Percentiles rank a stretch among this genome's conserved stretches.
phyloP scores from a whole-genome alignment of 2,329 filamentous ascomycete genomes.

The Trichoderma guizhouense region DNA sequence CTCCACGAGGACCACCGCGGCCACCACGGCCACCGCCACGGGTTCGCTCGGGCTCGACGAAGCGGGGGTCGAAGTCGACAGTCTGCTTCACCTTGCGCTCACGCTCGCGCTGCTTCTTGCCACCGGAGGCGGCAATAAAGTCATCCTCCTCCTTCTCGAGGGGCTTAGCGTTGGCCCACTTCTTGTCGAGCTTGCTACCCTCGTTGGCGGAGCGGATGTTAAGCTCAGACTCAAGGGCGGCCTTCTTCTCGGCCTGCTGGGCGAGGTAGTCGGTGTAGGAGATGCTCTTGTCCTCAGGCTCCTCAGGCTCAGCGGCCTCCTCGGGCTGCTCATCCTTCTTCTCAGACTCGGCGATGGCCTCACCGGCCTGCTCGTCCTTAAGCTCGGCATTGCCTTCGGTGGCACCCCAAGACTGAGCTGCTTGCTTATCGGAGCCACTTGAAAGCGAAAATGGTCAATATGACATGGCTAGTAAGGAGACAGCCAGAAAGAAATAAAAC shows the following conservation, averaged over 20 bases:
- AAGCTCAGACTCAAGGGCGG: constrained; percentile 59
- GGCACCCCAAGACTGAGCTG: constrained; percentile 85
- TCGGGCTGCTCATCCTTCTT: constrained; percentile 65
- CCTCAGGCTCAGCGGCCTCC: constrained; percentile 43
- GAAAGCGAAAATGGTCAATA: constrained; percentile 25
- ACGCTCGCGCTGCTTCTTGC: constrained; percentile 81
- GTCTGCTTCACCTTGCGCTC: constrained; percentile 89
- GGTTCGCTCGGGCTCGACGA: constrained; percentile 64
- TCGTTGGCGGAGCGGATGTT: constrained; percentile 89
- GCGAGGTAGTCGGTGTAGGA: constrained; percentile 87
- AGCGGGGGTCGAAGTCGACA: constrained; percentile 84
- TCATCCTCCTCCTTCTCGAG: constrained; percentile 64
- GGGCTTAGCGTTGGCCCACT: constrained; percentile 83
- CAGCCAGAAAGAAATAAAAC: constrained; percentile 23
- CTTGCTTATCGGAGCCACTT: constrained; percentile 81
- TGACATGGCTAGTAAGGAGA: neutral
- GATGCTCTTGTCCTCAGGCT: constrained; percentile 79
- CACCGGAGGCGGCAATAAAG: constrained; percentile 70
- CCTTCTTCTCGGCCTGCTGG: constrained; percentile 69
- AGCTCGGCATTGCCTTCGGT: constrained; percentile 77
- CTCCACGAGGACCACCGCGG: constrained; percentile 54
- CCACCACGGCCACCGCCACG: constrained; percentile 52
- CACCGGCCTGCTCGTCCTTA: constrained; percentile 87
- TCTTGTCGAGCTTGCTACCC: constrained; percentile 81
- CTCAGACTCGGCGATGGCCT: constrained; percentile 82